Base-by-base conservation (phyloP, 495 filamentous ascomycete genomes). In the Penicillium nucicola region DNA sequence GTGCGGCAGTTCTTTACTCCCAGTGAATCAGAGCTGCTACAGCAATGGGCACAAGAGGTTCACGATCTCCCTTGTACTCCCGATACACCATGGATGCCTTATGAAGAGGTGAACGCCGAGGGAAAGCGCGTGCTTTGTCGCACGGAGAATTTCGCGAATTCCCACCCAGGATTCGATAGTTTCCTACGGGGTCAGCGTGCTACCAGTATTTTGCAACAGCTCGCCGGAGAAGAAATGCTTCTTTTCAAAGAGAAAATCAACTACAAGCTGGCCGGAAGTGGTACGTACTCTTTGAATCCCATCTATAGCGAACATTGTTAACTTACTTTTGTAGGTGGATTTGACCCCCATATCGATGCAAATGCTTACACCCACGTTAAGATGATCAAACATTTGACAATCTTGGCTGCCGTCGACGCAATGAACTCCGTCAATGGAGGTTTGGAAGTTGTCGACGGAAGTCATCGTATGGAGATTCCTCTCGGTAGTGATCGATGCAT, bases 211-310 rank as follows among this genome's bases (percentile, higher is more conserved):
- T 56, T 76, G 6, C 45, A 60, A 4, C 69, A 76, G 48, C 45
- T 76, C 18, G 68, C 71, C 1, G 55, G 62, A 2, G 74, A 77
- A 38, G 63, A 71, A 7, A 76, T 77, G 72, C 47, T 74, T 13
- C 55, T 77, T 0, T 77, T 77, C 64, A 76, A 77, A 43, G 74
- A 77, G 42, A 76, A 77, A 57, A 77, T 73, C 54, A 75, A 74
- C 56, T 71, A 73, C 48, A 73, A 75, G 42, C 55, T 72, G 12
- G 66, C 70, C 14, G 66, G 69, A 5, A 68, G 66, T 55, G 72
- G 72, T 59, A 42, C 45, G 54, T 7, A 15, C 18, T 38, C 28
- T 2, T 23, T n/a, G 13, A n/a, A 9, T 28, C 22, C 2, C 13
- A 14, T 10, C 8, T 10, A n/a, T n/a, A n/a, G n/a, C 32, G 8